These are phyloP conservation scores for Claviceps cyperi DNA, from an alignment of 2,329 filamentous ascomycete species.

Conservation along the genomic window DNA sequence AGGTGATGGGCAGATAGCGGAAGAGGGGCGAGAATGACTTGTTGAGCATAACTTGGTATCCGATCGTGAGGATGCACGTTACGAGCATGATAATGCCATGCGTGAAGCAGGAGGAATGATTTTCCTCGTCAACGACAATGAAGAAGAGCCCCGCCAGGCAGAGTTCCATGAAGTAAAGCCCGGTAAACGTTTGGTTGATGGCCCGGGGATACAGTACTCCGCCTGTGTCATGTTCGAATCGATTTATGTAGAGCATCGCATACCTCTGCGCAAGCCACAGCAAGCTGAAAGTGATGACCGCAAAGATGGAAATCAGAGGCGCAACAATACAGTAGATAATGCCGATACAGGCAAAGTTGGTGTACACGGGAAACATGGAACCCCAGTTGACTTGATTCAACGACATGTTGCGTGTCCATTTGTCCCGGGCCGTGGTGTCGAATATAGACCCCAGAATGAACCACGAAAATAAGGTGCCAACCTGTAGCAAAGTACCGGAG, in stretches of 20 bases:
- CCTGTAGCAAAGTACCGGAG: slow-evolving; percentile 74
- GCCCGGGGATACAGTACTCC: slow-evolving; percentile 83
- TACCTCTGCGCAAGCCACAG: slow-evolving; percentile 96
- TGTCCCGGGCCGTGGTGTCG: slow-evolving; percentile 68
- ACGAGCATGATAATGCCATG: slow-evolving; percentile 82
- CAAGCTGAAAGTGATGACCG: slow-evolving; percentile 77
- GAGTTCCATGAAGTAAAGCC: slow-evolving; percentile 87
- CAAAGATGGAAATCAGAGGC: slow-evolving; percentile 83
- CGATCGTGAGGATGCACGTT: slow-evolving; percentile 49
- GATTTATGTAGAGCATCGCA: slow-evolving; percentile 87
- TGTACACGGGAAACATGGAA: slow-evolving; percentile 88
- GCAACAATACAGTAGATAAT: slow-evolving; percentile 81
- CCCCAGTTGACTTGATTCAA: slow-evolving; percentile 77
- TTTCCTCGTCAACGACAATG: slow-evolving; percentile 46
- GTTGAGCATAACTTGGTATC: slow-evolving; percentile 74
- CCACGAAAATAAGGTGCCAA: slow-evolving; percentile 66
- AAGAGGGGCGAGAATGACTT: slow-evolving; percentile 72
- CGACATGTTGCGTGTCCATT: slow-evolving; percentile 73
- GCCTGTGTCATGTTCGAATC: slow-evolving; percentile 80
- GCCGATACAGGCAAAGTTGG: slow-evolving; percentile 87
- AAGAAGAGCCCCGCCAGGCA: slow-evolving; percentile 85
- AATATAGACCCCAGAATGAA: slow-evolving; percentile 67
- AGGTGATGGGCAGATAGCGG: slow-evolving; percentile 80
- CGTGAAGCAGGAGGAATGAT: slow-evolving; percentile 44
- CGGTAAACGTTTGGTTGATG: slow-evolving; percentile 90